Conservation (phyloP, 1,139 yeast genomes). For the Diutina neorugosa region DNA sequence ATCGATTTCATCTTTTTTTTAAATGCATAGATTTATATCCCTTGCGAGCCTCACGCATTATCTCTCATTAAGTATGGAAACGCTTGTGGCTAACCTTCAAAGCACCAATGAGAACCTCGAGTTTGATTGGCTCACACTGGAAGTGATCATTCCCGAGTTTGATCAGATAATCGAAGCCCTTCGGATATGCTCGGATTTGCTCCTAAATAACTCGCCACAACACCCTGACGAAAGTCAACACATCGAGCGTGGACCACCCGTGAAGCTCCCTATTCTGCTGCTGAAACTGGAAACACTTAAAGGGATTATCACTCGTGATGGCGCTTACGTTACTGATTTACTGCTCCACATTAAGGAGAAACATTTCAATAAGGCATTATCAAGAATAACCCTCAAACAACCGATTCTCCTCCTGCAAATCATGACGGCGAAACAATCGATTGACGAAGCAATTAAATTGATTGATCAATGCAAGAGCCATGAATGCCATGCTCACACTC, state of each 20-base stretch:
- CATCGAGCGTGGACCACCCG: constrained; percentile 25
- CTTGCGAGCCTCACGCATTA: not conserved
- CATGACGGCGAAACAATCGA: constrained; percentile 19
- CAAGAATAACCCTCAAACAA: constrained; percentile 15
- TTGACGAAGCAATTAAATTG: constrained; percentile 19
- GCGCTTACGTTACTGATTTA: constrained; percentile 24
- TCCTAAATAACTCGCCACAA: constrained; percentile 28
- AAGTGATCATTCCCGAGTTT: constrained; percentile 23
- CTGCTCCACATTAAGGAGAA: constrained; percentile 17
- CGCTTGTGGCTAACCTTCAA: not conserved
- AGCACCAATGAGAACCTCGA: constrained; percentile 12
- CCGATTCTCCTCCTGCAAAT: constrained; percentile 26
- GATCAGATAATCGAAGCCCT: constrained; percentile 31
- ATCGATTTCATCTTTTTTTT: too few species aligned
- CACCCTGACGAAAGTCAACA: constrained; percentile 18
- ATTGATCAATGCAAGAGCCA: constrained; percentile 8
- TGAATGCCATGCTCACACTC: constrained; percentile 5
- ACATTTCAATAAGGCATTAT: constrained; percentile 20
- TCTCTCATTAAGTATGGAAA: not conserved
- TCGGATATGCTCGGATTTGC: constrained; percentile 25
- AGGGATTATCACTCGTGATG: constrained; percentile 32
- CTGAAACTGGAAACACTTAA: constrained; percentile 28
- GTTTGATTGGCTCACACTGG: constrained; percentile 27
- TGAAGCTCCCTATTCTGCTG: constrained; percentile 28
- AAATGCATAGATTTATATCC: too few species aligned